Percentiles rank a stretch among this genome's conserved stretches.
These are phyloP conservation scores for Aaosphaeria arxii DNA, from an alignment of 2,329 filamentous ascomycete species.

Conservation along the genomic window DNA sequence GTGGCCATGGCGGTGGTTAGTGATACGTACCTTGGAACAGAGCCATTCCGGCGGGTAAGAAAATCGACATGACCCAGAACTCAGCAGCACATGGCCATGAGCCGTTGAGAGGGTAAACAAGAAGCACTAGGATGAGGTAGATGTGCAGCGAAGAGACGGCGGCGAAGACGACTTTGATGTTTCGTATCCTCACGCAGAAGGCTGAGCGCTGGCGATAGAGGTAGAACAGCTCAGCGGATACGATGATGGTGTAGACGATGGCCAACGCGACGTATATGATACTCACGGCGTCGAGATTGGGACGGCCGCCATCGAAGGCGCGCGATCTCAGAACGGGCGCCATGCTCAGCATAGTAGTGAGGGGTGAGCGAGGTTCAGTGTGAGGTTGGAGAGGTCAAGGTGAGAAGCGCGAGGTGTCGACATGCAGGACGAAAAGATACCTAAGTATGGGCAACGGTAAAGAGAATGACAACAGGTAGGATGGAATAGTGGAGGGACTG, in stretches of 20 bases:
- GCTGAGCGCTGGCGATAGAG: conserved; percentile 25
- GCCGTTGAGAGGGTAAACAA: conserved; percentile 37
- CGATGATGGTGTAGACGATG: conserved; percentile 30
- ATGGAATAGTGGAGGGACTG: conserved; percentile 11
- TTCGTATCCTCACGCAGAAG: conserved; percentile 33
- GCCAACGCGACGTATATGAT: conserved; percentile 30
- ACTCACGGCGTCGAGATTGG: conserved; percentile 31
- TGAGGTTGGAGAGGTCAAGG: neutral
- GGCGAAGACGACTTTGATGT: conserved; percentile 30
- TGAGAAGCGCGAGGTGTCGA: conserved; percentile 8
- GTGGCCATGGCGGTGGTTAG: no score
- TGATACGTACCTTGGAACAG: conserved; percentile 31
- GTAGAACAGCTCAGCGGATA: conserved; percentile 27
- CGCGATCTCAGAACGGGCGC: conserved; percentile 24
- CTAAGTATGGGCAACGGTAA: conserved; percentile 16
- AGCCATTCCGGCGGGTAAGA: conserved; percentile 37
- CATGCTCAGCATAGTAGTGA: conserved; percentile 26
- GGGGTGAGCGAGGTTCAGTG: conserved; percentile 5
- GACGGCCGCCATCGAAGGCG: conserved; percentile 24
- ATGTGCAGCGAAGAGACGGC: conserved; percentile 35
- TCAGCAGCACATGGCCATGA: conserved; percentile 34
- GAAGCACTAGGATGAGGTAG: conserved; percentile 33
- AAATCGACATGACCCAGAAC: conserved; percentile 39
- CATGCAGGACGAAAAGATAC: conserved; percentile 14
- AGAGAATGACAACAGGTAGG: conserved; percentile 13